Base-by-base conservation (phyloP, 495 filamentous ascomycete species). In the Trichocladium uniseriatum region DNA sequence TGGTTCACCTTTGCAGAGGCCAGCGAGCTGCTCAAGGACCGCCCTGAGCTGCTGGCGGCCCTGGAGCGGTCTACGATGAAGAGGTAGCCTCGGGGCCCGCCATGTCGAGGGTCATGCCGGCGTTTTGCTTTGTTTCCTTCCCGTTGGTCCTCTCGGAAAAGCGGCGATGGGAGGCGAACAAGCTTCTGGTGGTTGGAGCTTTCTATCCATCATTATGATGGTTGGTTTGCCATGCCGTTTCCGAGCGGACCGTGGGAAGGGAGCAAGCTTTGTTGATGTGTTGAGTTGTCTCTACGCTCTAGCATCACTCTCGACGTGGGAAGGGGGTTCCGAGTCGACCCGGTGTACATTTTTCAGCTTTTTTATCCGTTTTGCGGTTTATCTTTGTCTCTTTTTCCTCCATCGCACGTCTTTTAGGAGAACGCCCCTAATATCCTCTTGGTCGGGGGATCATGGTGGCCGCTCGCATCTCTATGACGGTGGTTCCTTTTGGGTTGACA, bases 1-100 rank as follows among this genome's bases (percentile, higher is more conserved):
- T 98, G 92, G 92, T 83, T 95, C 62, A 78, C 80, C 11, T 96
- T 86, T 64, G 66, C 77, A 43, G 79, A 91, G 65, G 92, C 94
- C n/a, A 78, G 76, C 45, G 75, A 80, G 51, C 83, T 82, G 34
- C 74, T 98, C 57, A 76, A 77, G 47, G 77, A 78, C 52, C 77
- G 92, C 34, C 91, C 91, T 14, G 94, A 97, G 74, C 74, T 98
- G 48, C 69, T 89, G 55, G 82, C 90, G 65, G 92, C 92, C 18
- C 72, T 96, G 43, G 82, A 87, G 59, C 74, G 84, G 57, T 92
- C 90, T 59, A 89, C 83, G 10, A 80, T 95, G 61, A 67, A 69
- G 50, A 62, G 64, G 57, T 67, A 63, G 45, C 38, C 48, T 20
- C 28, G 47, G 45, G 45, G 49, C 9, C 18, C 15, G 49, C 58